Conservation (phyloP, 1,284 basidiomycete species). For the Peniophora sp. region DNA sequence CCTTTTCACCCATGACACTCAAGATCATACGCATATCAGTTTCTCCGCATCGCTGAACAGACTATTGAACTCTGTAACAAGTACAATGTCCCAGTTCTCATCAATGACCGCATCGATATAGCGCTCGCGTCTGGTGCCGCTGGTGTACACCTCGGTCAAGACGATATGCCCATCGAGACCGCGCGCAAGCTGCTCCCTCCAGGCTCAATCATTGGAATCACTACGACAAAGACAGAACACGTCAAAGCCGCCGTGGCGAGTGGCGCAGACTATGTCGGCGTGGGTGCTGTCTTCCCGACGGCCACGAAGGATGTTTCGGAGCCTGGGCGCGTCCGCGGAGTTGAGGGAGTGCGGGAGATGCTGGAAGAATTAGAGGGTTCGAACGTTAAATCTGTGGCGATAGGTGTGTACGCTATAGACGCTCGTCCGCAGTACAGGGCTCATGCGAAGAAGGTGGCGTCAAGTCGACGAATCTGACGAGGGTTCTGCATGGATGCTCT, state of each 20-base stretch:
- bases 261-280: slow-evolving; percentile 79
- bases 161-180: slow-evolving; percentile 71
- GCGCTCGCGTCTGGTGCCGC: slow-evolving; percentile 71
- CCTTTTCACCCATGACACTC: not conserved
- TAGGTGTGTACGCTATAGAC: slow-evolving; percentile 46
- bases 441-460: slow-evolving; percentile 59
- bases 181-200: slow-evolving; percentile 69
- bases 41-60: slow-evolving; percentile 67
- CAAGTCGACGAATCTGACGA: slow-evolving; percentile 65
- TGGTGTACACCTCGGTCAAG: slow-evolving; percentile 89
- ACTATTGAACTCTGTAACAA: slow-evolving; percentile 73
- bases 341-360: slow-evolving; percentile 59
- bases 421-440: not conserved
- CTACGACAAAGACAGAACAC: slow-evolving; percentile 67
- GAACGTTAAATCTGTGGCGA: slow-evolving; percentile 67
- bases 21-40: slow-evolving; percentile 34
- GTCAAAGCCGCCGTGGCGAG: slow-evolving; percentile 48
- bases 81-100: slow-evolving; percentile 80
- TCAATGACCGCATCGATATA: slow-evolving; percentile 90
- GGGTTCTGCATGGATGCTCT: slow-evolving; percentile 66
- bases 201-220: slow-evolving; percentile 74
- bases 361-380: slow-evolving; percentile 59
- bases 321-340: slow-evolving; percentile 46
- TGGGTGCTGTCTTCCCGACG: slow-evolving; percentile 76
- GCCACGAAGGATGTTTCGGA: slow-evolving; percentile 58